These are phyloP conservation scores for Aspergillus floridensis DNA, from an alignment of 2,329 filamentous ascomycete species.

Conservation along the genomic window DNA sequence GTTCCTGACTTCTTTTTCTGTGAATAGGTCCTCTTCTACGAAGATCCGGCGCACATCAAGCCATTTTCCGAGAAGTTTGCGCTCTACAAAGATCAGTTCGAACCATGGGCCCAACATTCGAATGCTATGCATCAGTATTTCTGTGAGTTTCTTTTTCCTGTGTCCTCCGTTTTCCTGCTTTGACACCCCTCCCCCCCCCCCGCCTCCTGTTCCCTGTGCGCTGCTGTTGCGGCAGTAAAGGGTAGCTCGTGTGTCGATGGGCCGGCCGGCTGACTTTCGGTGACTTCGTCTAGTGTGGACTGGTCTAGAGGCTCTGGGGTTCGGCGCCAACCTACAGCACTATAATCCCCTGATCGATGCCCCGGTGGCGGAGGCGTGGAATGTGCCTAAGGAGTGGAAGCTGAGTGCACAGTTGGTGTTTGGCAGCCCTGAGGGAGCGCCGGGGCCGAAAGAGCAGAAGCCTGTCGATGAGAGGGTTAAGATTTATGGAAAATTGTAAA, in stretches of 20 bases:
- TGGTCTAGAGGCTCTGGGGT: conserved; percentile 75
- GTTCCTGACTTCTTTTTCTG: neutral
- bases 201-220: neutral
- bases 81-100: conserved; percentile 76
- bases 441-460: conserved; percentile 63
- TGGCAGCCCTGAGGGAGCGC: conserved; percentile 56
- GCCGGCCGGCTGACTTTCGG: neutral
- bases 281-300: conserved; percentile 60
- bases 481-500: conserved; percentile 50
- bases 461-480: conserved; percentile 66
- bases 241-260: neutral
- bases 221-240: neutral
- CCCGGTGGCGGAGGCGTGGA: conserved; percentile 67
- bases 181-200: no score
- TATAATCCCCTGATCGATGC: conserved; percentile 84
- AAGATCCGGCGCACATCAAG: conserved; percentile 68
- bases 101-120: conserved; percentile 71
- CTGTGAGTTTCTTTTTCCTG: conserved; percentile 30
- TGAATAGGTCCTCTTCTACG: conserved; percentile 73
- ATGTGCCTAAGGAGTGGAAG: conserved; percentile 68
- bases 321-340: conserved; percentile 88
- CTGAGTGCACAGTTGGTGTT: conserved; percentile 84
- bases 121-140: conserved; percentile 79
- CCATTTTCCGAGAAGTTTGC: conserved; percentile 67
- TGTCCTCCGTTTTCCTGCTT: no score